Conservation (phyloP, 805 yeast genomes). For the Candida coleopterorum region DNA sequence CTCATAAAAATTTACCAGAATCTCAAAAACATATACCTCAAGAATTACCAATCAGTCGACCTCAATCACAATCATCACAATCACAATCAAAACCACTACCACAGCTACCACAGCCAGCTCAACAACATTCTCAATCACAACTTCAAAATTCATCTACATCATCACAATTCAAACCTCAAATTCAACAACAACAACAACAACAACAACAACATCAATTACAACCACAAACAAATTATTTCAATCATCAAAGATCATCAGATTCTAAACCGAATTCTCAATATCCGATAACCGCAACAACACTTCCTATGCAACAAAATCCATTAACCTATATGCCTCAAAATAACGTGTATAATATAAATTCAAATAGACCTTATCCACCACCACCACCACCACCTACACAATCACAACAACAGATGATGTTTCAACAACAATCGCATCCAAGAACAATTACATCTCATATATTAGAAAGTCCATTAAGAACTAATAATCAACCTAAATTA, state of each 20-base stretch:
- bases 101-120: conserved; percentile 13
- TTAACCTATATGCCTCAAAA: conserved; percentile 15
- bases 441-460: conserved; percentile 9
- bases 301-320: conserved; percentile 18
- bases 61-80: conserved; percentile 11
- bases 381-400: conserved; percentile 3
- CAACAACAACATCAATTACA: conserved; percentile 14
- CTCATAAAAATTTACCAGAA: conserved; percentile 51
- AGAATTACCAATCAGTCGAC: conserved; percentile 8
- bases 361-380: conserved; percentile 2
- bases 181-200: conserved; percentile 3
- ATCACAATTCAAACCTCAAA: conserved; percentile 1
- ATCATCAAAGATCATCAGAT: conserved; percentile 6
- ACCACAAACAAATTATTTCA: conserved; percentile 4
- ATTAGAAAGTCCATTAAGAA: conserved; percentile 5
- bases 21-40: conserved; percentile 20
- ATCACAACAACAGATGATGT: conserved; percentile 8
- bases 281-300: conserved; percentile 12
- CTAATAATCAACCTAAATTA: conserved; percentile 3
- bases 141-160: conserved; percentile 13
- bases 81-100: not conserved
- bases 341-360: conserved; percentile 4
- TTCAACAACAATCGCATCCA: conserved; percentile 2
- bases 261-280: conserved; percentile 1
- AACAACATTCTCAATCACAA: conserved; percentile 1